Evolutionary conservation across 495 filamentous ascomycete species (phyloP), one percentile per base, ranked within the genome.

Genomic region (Penicillium canescens): DNA sequence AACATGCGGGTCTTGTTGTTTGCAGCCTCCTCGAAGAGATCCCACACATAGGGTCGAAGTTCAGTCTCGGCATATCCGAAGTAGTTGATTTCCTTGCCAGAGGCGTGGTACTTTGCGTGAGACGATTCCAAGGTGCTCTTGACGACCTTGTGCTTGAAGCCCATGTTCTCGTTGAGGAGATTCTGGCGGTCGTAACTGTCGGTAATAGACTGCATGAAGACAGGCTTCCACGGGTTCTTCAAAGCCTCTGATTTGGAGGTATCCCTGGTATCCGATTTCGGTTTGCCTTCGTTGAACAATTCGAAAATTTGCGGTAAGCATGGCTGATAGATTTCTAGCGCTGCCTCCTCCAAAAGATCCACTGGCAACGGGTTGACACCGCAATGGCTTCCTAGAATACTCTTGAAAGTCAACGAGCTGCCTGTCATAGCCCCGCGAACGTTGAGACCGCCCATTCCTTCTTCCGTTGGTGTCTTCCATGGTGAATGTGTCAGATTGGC

Each of bases 321-420:
- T 1, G 75, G 75, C 51, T 78, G 75, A 45, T 78, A 78, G 28
- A 76, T 73, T 16, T 75, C 69, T 6, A 69, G 61, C 33, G 50
- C 45, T 3, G 69, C 57, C 52, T 78, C 76, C 42, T 77, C 72
- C 38, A 75, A 51, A 35, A 78, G 67, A 48, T 78, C 76, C 3
- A 78, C 76, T 4, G 73, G 70, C 13, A 78, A 62, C 10, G 75
- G 74, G 6, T 66, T 61, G 16, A 76, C 72, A 34, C 75, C 75
- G 36, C 76, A 79, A 39, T 78, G 73, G 38, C 73, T 76, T 4
- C 68, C 69, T 24, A 77, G 57, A 20, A 77, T 49, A 46, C 72
- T 76, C 54, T 79, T 78, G n/a, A 79, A 67, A 0, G 76, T 77
- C 54, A 76, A 71, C 16, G 71, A 70, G 38, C 73, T 77, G 2